Percentiles rank a stretch among this genome's conserved stretches.
phyloP scores from a whole-genome alignment of 2,329 filamentous ascomycete species.

The Pyricularia grisea region DNA sequence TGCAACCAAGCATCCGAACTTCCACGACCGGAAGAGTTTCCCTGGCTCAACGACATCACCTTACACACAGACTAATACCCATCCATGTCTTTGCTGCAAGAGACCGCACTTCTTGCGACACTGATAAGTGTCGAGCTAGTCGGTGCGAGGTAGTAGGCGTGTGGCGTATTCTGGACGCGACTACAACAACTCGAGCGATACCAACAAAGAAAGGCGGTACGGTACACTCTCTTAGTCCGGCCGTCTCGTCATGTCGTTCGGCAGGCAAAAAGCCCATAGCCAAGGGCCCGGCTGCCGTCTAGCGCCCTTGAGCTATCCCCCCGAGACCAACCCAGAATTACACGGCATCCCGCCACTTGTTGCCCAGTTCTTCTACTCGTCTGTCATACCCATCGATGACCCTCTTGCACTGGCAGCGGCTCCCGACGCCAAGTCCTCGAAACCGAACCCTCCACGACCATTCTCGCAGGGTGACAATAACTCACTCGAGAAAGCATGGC shows the following conservation, averaged over 20 bases:
- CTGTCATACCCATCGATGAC: conserved; percentile 76
- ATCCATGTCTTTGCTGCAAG: neutral
- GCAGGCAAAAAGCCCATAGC: conserved; percentile 33
- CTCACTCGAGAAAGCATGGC: conserved; percentile 71
- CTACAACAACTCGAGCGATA: neutral
- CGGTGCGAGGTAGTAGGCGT: neutral
- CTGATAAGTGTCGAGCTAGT: neutral
- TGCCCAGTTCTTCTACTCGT: conserved; percentile 80
- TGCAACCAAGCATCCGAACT: neutral
- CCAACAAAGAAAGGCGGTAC: neutral
- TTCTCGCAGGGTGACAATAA: conserved; percentile 74
- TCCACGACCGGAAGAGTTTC: neutral
- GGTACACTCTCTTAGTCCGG: neutral
- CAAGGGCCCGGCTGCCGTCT: conserved; percentile 51
- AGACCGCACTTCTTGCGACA: neutral
- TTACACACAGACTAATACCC: neutral
- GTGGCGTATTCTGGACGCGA: neutral
- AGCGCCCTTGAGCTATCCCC: conserved; percentile 31
- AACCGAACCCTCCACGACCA: conserved; percentile 50
- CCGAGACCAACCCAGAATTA: conserved; percentile 22
- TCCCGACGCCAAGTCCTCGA: conserved; percentile 33
- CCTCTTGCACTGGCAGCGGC: conserved; percentile 60
- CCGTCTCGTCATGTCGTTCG: neutral
- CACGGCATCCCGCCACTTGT: conserved; percentile 48
- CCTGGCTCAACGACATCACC: neutral